These are phyloP conservation scores for Isabelozyma gotoi DNA, from an alignment of 805 yeast genomes.

Conservation along the genomic window DNA sequence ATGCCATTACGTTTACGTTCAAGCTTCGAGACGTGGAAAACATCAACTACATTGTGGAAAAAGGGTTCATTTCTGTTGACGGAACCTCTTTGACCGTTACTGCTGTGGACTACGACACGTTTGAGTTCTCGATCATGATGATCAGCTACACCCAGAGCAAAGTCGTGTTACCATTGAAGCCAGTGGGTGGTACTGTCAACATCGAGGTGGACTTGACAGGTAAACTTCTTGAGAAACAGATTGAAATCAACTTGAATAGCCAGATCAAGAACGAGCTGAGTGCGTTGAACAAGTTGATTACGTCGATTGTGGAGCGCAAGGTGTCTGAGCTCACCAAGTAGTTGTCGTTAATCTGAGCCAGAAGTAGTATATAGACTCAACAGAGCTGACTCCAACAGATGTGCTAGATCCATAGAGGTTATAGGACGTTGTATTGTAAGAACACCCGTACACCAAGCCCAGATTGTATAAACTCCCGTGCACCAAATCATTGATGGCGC, in stretches of 20 bases:
- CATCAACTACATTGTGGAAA: slow-evolving; percentile 80
- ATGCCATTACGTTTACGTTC: slow-evolving; percentile 77
- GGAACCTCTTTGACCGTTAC: slow-evolving; percentile 93
- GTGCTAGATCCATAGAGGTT: too few species aligned
- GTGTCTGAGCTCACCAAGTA: slow-evolving; percentile 11
- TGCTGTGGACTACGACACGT: slow-evolving; percentile 58
- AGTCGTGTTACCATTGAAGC: slow-evolving; percentile 70
- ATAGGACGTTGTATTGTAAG: too few species aligned
- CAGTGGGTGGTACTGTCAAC: slow-evolving; percentile 66
- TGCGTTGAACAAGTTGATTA: slow-evolving; percentile 49
- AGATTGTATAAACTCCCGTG: too few species aligned
- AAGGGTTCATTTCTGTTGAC: slow-evolving; percentile 91
- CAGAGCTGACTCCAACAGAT: too few species aligned
- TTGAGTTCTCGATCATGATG: slow-evolving; percentile 81
- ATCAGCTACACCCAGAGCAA: slow-evolving; percentile 85
- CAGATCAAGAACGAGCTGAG: slow-evolving; percentile 52
- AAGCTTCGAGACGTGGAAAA: slow-evolving; percentile 61
- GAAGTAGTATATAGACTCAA: background rate
- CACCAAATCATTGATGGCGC: too few species aligned
- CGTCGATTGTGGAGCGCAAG: slow-evolving; percentile 30
- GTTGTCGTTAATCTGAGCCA: too few species aligned
- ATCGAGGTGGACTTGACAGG: slow-evolving; percentile 96
- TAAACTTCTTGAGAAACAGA: slow-evolving; percentile 86
- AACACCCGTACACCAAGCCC: too few species aligned
- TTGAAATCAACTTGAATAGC: slow-evolving; percentile 53